Conservation (phyloP, 257 asterid genomes). For the Gardenia jasminoides region DNA sequence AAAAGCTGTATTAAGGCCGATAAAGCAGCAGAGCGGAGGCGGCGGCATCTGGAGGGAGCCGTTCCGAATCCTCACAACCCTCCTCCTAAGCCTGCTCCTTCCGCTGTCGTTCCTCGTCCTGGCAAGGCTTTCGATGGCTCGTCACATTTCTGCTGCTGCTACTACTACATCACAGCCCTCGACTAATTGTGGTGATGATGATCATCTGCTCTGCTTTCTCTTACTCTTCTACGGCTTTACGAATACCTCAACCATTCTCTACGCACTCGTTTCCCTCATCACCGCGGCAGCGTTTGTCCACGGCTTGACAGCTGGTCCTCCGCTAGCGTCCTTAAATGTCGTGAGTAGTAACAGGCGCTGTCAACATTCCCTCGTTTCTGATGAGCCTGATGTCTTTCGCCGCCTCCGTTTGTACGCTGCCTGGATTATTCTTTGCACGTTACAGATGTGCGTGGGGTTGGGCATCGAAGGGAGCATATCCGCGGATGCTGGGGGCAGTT, state of each 20-base stretch:
- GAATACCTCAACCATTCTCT: constrained; percentile 40
- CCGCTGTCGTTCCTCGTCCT: constrained; percentile 82
- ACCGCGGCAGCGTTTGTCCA: constrained; percentile 45
- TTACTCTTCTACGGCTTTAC: constrained; percentile 19
- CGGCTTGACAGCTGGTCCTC: constrained; percentile 34
- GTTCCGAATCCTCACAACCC: constrained; percentile 46
- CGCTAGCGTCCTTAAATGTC: not conserved
- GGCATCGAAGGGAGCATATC: constrained; percentile 81
- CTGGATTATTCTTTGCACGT: constrained; percentile 47
- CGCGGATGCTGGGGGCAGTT: constrained; percentile 50
- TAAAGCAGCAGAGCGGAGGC: too few relatives aligned
- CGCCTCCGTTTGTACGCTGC: constrained; percentile 33
- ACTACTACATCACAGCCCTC: not conserved
- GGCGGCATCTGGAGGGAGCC: constrained; percentile 22
- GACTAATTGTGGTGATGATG: not conserved
- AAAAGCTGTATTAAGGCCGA: too few relatives aligned
- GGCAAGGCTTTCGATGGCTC: constrained; percentile 57
- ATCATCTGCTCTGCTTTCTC: constrained; percentile 20
- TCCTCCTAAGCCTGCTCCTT: constrained; percentile 72
- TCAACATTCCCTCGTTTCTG: too few relatives aligned
- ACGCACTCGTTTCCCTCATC: constrained; percentile 41
- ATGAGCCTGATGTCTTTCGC: not conserved
- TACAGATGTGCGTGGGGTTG: constrained; percentile 59
- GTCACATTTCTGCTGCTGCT: not conserved
- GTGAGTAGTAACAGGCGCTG: too few relatives aligned